phyloP scores from a whole-genome alignment of 2,329 filamentous ascomycete genomes.

The Ophiocordyceps unilateralis region DNA sequence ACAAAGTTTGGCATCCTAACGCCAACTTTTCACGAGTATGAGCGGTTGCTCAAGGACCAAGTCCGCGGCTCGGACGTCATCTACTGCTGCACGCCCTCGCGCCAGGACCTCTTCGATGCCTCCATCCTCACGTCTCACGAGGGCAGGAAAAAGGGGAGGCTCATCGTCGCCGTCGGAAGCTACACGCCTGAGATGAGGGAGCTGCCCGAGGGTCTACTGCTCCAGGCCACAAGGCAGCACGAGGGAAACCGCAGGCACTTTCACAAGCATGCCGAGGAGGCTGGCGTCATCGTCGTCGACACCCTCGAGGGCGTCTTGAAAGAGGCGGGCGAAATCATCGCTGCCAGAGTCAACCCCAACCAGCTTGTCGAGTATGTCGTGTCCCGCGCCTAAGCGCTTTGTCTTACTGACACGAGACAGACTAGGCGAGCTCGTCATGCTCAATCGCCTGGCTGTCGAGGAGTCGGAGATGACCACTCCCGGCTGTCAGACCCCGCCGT shows the following conservation, averaged over 20 bases:
- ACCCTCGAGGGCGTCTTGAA: conserved; percentile 63
- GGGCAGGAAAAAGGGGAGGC: conserved; percentile 49
- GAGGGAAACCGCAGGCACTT: conserved; percentile 35
- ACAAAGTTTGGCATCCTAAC: conserved; percentile 55
- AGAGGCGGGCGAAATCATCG: conserved; percentile 75
- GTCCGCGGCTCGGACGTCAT: conserved; percentile 62
- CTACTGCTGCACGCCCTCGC: conserved; percentile 74
- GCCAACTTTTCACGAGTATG: conserved; percentile 50
- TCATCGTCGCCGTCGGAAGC: conserved; percentile 57
- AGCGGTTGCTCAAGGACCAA: conserved; percentile 50
- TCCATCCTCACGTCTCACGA: conserved; percentile 55
- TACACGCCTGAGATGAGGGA: conserved; percentile 63
- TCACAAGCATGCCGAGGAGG: conserved; percentile 48
- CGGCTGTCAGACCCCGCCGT: conserved; percentile 10
- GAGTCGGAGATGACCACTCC: conserved; percentile 19
- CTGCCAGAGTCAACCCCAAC: conserved; percentile 52
- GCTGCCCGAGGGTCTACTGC: conserved; percentile 59
- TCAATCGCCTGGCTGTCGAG: conserved; percentile 26
- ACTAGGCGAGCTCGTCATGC: conserved; percentile 62
- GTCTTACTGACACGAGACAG: conserved; percentile 12
- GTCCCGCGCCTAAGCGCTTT: neutral
- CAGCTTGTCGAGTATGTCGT: conserved; percentile 58
- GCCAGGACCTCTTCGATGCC: conserved; percentile 56
- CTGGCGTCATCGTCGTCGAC: conserved; percentile 53
- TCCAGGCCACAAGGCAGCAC: conserved; percentile 36